Evolutionary conservation across 208 protist species (phyloP), one percentile per base, ranked within the genome.

Genomic region (Acanthamoeba lenticulata): DNA sequence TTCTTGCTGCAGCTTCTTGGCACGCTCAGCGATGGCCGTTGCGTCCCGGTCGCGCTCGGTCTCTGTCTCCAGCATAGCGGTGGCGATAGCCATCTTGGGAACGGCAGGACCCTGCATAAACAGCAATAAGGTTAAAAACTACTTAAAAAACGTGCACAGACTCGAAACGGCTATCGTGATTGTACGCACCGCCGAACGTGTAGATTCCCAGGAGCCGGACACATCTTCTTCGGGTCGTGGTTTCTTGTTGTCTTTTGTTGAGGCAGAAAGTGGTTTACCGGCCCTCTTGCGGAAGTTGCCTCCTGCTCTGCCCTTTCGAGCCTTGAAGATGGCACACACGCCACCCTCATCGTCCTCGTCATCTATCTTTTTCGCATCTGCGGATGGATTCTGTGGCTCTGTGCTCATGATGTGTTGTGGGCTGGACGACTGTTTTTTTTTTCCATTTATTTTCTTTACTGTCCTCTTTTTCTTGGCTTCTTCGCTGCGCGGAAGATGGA

Each of bases 31-130:
- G n/a, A 92, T 94, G 49, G 94, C 92, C 42, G 42, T 57, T 32
- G 94, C 94, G 65, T 96, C 94, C 15, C 89, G 38, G 74, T 95
- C 94, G 45, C n/a, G 45, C 45, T 55, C 60, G 3, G 81, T 92
- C 5, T 96, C 93, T 3, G 47, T 90, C 27, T 90, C 45, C 38
- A 92, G 44, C 7, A 7, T 38, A 3, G 81, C 81, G 19, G 93
- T 94, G 6, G 93, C 93, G 11, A 85, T 77, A n/a, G 67, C 67
- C 34, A 44, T 36, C 67, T 77, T 77, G 7, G 67, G 67, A 5
- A 77, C 67, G 13, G 67, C 67, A 1, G 67, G 34, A n/a, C 36
- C 67, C 67, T 77, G 36, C 15, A 44, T 1, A 32, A 44, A 17
- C 32, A 42, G 32, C 32, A 36, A 69, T 9, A 77, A 21, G 36